A percentile compares a stretch with the other conserved stretches of the same genome.
These are phyloP conservation scores for Senna tora DNA, from an alignment of 306 rosid genomes.

Conservation along the genomic window DNA sequence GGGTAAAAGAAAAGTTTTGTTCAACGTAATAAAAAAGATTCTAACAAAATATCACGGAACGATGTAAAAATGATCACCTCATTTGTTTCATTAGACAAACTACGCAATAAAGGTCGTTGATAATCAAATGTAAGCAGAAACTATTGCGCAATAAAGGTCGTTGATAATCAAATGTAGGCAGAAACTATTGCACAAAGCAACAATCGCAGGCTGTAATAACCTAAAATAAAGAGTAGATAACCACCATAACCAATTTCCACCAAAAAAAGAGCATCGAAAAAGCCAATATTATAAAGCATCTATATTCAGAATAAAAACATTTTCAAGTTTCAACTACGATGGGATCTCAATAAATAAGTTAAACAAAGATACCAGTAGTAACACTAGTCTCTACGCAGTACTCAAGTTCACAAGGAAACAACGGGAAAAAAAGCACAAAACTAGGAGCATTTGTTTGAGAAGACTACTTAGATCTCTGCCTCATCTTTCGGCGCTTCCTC, in stretches of 20 bases:
- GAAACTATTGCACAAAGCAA: too few species aligned
- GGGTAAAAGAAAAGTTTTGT: not conserved
- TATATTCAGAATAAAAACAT: not conserved
- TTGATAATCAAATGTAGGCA: not conserved
- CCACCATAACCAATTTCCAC: too few species aligned
- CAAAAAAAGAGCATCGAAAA: not conserved
- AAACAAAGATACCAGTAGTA: constrained; percentile 11
- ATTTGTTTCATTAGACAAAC: not conserved
- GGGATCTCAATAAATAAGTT: constrained; percentile 10
- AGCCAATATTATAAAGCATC: not conserved
- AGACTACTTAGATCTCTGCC: constrained; percentile 88
- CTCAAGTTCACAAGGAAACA: not conserved
- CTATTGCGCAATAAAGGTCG: too few species aligned
- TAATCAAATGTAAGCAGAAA: not conserved
- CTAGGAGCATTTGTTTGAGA: constrained; percentile 22
- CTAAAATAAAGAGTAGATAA: not conserved
- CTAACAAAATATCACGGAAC: not conserved
- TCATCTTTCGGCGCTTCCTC: constrained; percentile 98
- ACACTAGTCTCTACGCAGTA: constrained; percentile 25
- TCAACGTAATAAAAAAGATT: not conserved
- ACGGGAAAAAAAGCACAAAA: constrained; percentile 26
- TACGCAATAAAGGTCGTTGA: not conserved
- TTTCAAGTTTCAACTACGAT: too few species aligned
- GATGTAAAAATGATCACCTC: not conserved
- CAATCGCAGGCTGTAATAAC: not conserved